Conservation (phyloP, 805 yeast species). For the Teunomyces atbi region DNA sequence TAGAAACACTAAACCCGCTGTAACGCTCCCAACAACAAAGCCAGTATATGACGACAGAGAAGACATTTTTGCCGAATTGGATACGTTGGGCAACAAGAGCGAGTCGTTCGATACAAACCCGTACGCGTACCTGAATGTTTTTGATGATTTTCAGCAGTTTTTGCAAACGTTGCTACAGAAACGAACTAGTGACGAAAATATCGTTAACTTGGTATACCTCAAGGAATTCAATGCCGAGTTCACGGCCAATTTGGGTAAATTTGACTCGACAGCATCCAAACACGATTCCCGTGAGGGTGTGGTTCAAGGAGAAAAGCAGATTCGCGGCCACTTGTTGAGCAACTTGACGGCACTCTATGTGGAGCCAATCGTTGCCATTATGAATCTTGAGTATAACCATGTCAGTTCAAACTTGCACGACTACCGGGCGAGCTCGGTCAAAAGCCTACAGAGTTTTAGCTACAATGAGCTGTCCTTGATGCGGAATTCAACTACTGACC, state of each 20-base stretch:
- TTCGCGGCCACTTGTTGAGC: constrained; percentile 33
- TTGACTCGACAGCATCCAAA: constrained; percentile 12
- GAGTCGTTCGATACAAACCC: constrained; percentile 16
- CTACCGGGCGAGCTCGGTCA: constrained; percentile 21
- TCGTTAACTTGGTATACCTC: constrained; percentile 12
- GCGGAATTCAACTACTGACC: background rate
- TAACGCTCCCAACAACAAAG: background rate
- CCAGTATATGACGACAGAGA: constrained; percentile 5
- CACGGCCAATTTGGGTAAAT: constrained; percentile 16
- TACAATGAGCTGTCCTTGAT: constrained; percentile 4
- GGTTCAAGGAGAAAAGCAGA: constrained; percentile 28
- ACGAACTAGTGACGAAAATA: constrained; percentile 8
- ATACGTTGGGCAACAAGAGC: constrained; percentile 13
- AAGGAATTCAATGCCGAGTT: constrained; percentile 17
- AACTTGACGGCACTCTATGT: constrained; percentile 35
- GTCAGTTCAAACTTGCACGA: constrained; percentile 30
- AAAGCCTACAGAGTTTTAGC: constrained; percentile 18
- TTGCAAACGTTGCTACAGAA: constrained; percentile 11
- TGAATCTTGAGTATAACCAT: constrained; percentile 27
- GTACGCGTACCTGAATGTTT: constrained; percentile 18
- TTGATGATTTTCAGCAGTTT: constrained; percentile 22
- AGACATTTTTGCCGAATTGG: constrained; percentile 11
- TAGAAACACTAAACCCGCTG: background rate
- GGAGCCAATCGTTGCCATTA: constrained; percentile 39
- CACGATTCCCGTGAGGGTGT: constrained; percentile 16